These are phyloP conservation scores for Diutina neorugosa DNA, from an alignment of 1,139 yeast species.

Conservation along the genomic window DNA sequence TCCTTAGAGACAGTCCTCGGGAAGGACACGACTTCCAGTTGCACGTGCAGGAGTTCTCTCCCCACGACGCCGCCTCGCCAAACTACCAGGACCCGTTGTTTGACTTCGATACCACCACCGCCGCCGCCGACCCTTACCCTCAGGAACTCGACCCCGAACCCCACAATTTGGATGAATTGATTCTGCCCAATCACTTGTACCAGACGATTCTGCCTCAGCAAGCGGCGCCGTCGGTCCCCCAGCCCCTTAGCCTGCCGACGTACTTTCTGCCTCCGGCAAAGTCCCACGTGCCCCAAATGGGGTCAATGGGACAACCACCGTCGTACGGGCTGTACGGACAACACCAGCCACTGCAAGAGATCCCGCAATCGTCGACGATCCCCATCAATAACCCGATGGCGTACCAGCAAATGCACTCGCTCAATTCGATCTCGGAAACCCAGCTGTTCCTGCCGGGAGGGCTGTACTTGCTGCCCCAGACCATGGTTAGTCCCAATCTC, in stretches of 20 bases:
- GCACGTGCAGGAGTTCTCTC: slow-evolving; percentile 1
- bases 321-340: neutral
- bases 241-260: neutral
- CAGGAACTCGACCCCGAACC: neutral
- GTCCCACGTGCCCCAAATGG: neutral
- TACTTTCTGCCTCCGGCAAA: neutral
- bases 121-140: neutral
- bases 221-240: neutral
- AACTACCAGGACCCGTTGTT: slow-evolving; percentile 2
- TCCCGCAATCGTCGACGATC: neutral
- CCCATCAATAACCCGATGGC: neutral
- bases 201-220: neutral
- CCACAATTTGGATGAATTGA: neutral
- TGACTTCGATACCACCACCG: slow-evolving; percentile 1
- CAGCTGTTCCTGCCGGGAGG: slow-evolving; percentile 1
- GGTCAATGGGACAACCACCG: neutral
- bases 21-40: slow-evolving; percentile 2
- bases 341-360: neutral
- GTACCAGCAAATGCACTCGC: neutral
- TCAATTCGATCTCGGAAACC: neutral
- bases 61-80: neutral
- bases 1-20: slow-evolving; percentile 1
- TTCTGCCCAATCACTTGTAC: slow-evolving; percentile 1
- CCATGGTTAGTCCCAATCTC: neutral
- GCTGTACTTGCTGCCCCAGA: neutral